Base-by-base conservation (phyloP, 169 alveolate species). In the Plasmodium ovale region DNA sequence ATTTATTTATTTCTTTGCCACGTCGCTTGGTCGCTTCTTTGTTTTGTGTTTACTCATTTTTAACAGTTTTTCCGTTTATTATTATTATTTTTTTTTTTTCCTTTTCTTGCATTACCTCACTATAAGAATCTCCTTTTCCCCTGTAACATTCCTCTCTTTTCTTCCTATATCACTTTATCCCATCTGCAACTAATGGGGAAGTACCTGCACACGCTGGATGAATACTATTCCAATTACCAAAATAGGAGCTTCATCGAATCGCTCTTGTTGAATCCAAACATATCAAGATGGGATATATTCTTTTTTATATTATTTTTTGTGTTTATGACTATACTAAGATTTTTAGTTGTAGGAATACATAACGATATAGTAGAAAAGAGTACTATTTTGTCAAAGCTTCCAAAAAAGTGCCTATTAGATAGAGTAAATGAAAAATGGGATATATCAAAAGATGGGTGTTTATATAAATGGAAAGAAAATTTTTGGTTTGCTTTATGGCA, bases 401-500 rank as follows among this genome's bases (percentile, higher is more conserved):
- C 71, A 1, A 84, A 56, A 3, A 54, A 47, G 16, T 58, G 87
- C 1, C 33, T 84, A 44, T 49, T 84, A 58, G 87, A 84, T 54
- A 29, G 23, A 67, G 19, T 84, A 39, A 84, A 84, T 62, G 54
- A 68, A 51, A 84, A 84, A 67, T 84, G 33, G 62, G 68, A 84
- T 33, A 33, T 84, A 16, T 42, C 87, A 1, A 84, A 67, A 69
- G 54, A 56, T 35, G 91, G 87, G 4, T 25, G 35, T 39, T 1
- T 68, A 69, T 84, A 84, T 72, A 84, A 84, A 68, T 84, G 91
- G 91, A 84, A 84, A 72, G 91, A 84, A 35, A 84, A 84, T 59
- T 60, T 71, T 44, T 84, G 91, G 91, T 84, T 84, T 84, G 84
- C 58, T 3, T 16, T 84, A 35, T 84, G 91, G 91, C 91, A 84